phyloP scores from a whole-genome alignment of 2,329 filamentous ascomycete genomes.

The Fusarium nodosum region DNA sequence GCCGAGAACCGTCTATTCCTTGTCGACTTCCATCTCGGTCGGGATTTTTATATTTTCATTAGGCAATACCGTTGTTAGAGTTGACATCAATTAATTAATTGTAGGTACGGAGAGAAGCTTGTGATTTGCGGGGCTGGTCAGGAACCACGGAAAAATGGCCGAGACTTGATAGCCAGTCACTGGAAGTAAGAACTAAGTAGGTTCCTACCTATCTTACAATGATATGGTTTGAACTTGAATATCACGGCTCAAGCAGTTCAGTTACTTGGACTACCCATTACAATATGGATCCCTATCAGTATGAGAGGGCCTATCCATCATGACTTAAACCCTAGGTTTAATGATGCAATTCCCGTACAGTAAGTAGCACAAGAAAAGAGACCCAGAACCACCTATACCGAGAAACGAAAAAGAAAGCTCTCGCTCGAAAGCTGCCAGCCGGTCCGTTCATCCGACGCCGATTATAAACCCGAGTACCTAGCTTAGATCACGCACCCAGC shows the following conservation, averaged over 20 bases:
- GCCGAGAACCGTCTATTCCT: conserved; percentile 26
- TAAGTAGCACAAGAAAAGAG: conserved; percentile 2
- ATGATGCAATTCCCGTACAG: conserved; percentile 27
- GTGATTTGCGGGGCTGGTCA: conserved; percentile 24
- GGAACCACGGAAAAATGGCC: neutral
- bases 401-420: neutral
- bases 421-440: conserved; percentile 7
- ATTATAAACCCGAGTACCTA: conserved; percentile 12
- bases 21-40: neutral
- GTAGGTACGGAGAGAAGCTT: neutral
- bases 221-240: neutral
- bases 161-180: neutral
- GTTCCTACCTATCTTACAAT: neutral
- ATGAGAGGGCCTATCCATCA: conserved; percentile 16
- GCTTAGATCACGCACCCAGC: neutral
- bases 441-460: conserved; percentile 24
- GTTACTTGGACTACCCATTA: neutral
- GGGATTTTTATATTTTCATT: conserved; percentile 3
- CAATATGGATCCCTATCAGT: neutral
- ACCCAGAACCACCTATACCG: conserved; percentile 1
- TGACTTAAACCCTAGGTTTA: conserved; percentile 12
- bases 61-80: conserved; percentile 14
- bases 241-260: neutral
- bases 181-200: neutral
- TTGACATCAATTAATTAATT: conserved; percentile 6